Evolutionary conservation across 169 alveolate genomes (phyloP).

Genomic region (Eimeria maxima): DNA sequence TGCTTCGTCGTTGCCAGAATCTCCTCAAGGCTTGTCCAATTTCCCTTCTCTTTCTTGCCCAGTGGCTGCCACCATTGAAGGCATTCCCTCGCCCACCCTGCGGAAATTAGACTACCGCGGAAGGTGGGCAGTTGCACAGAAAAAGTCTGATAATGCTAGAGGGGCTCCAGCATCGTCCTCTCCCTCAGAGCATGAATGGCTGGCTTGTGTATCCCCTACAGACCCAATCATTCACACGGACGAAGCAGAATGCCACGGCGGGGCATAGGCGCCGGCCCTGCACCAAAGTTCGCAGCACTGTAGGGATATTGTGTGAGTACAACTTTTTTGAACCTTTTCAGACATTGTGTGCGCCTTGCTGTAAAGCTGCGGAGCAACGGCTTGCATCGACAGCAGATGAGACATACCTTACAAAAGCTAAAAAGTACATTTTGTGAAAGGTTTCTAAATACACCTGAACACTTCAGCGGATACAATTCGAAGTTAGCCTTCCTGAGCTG

Average conservation of each 20-base stretch:
- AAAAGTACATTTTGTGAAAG: neutral
- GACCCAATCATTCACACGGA: neutral
- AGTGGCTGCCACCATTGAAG: conserved; percentile 57
- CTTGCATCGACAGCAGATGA: neutral
- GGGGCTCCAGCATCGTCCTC: conserved; percentile 17
- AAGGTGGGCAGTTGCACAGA: neutral
- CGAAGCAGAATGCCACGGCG: neutral
- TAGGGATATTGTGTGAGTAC: neutral
- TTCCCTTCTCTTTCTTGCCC: conserved; percentile 67
- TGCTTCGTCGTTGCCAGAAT: conserved; percentile 57
- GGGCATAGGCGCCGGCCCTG: neutral
- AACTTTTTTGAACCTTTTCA: neutral
- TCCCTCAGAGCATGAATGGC: conserved; percentile 60
- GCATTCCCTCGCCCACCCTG: conserved; percentile 8
- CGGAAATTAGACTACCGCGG: neutral
- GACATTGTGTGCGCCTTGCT: neutral
- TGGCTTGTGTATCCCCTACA: conserved; percentile 62
- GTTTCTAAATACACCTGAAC: neutral
- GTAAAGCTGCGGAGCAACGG: neutral
- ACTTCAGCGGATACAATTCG: neutral
- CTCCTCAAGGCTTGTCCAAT: conserved; percentile 52
- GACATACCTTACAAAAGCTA: neutral
- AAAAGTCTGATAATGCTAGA: neutral
- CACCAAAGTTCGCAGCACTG: neutral
- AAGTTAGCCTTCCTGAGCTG: no score